Percentiles rank a stretch among this genome's conserved stretches.
Conservation (phyloP, 2,329 filamentous ascomycete genomes). For the Ceratocystis eucalypticola region DNA sequence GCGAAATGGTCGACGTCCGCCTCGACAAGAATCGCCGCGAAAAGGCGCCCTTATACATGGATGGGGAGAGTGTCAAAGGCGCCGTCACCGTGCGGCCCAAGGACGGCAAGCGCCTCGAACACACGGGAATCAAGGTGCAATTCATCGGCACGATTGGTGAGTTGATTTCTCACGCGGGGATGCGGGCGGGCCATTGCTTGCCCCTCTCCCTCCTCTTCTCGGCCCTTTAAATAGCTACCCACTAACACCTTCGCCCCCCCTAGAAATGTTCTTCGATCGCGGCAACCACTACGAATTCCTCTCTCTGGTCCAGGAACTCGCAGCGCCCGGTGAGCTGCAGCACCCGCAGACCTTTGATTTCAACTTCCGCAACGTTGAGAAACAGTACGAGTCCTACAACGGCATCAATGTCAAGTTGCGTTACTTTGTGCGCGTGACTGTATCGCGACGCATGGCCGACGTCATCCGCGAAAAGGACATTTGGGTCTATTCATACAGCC, state of each 20-base stretch:
- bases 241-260: background rate
- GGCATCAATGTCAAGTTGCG: constrained; percentile 98
- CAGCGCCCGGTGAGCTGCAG: constrained; percentile 91
- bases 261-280: constrained; percentile 99
- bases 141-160: constrained; percentile 96
- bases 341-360: constrained; percentile 98
- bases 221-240: background rate
- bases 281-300: constrained; percentile 99
- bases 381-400: constrained; percentile 99
- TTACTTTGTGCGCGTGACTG: constrained; percentile 95
- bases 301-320: constrained; percentile 89
- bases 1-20: constrained; percentile 92
- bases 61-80: constrained; percentile 96
- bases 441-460: constrained; percentile 92
- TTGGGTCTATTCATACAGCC: constrained; percentile 98
- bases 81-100: constrained; percentile 90
- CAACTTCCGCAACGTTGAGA: constrained; percentile 99
- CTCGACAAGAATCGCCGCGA: constrained; percentile 96
- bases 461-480: constrained; percentile 98
- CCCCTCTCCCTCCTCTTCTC: constrained; percentile 5
- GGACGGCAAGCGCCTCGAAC: constrained; percentile 93
- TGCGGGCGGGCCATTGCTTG: background rate
- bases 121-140: constrained; percentile 98
- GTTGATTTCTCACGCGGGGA: constrained; percentile 21
- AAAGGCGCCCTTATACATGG: constrained; percentile 92